Percentiles rank a stretch among this genome's conserved stretches.
These are phyloP conservation scores for Epichloe sp. DNA, from an alignment of 2,329 filamentous ascomycete genomes.

Conservation along the genomic window DNA sequence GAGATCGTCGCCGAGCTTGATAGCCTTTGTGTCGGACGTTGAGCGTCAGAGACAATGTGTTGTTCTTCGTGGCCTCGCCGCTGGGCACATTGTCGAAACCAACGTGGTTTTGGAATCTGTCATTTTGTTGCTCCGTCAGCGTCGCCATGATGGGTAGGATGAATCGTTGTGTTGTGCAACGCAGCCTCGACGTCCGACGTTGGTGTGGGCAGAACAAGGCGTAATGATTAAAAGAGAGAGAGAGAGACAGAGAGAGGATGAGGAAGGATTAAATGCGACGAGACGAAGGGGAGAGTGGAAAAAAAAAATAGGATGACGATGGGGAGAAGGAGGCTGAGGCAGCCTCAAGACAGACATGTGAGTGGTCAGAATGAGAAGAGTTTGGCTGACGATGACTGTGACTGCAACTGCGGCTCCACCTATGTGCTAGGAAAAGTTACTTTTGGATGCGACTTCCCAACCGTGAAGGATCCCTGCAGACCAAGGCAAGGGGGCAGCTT, in stretches of 20 bases:
- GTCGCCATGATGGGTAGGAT: constrained; percentile 22
- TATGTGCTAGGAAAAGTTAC: not conserved
- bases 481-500: no score
- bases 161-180: not conserved
- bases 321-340: not conserved
- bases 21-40: constrained; percentile 81
- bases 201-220: not conserved
- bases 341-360: not conserved
- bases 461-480: not conserved
- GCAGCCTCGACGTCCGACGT: not conserved
- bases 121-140: constrained; percentile 28
- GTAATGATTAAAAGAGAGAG: not conserved
- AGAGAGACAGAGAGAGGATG: not conserved
- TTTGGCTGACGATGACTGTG: not conserved
- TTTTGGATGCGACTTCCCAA: not conserved
- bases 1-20: constrained; percentile 63
- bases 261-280: not conserved
- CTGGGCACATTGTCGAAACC: constrained; percentile 47
- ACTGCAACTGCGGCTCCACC: constrained; percentile 1
- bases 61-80: constrained; percentile 45
- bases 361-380: not conserved
- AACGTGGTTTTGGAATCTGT: constrained; percentile 46
- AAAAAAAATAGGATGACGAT: not conserved
- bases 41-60: constrained; percentile 60
- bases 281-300: not conserved